Conservation (phyloP, 1,284 basidiomycete species). For the Ganoderma meredithae region DNA sequence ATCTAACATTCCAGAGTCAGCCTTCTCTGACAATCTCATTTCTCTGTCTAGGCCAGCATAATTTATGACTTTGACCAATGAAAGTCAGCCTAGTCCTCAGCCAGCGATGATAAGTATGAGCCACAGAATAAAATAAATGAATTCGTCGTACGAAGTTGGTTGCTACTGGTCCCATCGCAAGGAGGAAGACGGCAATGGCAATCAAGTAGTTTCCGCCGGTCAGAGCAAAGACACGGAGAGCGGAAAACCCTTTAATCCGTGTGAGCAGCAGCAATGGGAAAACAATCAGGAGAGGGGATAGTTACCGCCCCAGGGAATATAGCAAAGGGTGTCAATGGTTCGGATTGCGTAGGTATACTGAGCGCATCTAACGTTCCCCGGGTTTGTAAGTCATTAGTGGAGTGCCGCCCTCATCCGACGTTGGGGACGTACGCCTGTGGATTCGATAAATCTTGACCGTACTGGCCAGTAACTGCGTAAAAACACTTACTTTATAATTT, state of each 20-base stretch:
- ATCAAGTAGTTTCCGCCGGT: slow-evolving; percentile 5
- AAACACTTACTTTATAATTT: background rate
- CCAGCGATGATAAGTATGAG: too few relatives aligned
- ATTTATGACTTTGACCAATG: background rate
- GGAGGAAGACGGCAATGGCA: background rate
- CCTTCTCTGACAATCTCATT: too few relatives aligned
- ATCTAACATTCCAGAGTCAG: too few relatives aligned
- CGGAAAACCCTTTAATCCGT: slow-evolving; percentile 12
- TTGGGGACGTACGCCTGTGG: background rate
- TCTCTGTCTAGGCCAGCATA: too few relatives aligned
- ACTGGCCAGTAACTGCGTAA: too few relatives aligned
- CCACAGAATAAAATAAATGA: too few relatives aligned
- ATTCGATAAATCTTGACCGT: background rate
- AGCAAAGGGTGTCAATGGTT: slow-evolving; percentile 2
- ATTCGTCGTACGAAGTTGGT: slow-evolving; percentile 11
- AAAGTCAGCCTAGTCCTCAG: background rate
- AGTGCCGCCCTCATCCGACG: background rate
- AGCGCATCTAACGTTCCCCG: background rate
- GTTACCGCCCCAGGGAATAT: slow-evolving; percentile 14
- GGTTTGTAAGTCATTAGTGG: background rate
- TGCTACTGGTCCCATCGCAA: slow-evolving; percentile 7
- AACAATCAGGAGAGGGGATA: background rate
- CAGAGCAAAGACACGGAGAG: slow-evolving; percentile 18
- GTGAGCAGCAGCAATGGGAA: background rate
- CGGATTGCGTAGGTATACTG: slow-evolving; percentile 5